These are phyloP conservation scores for Elaeis oleifera DNA, from an alignment of 202 grass and related monocot species.

Conservation along the genomic window DNA sequence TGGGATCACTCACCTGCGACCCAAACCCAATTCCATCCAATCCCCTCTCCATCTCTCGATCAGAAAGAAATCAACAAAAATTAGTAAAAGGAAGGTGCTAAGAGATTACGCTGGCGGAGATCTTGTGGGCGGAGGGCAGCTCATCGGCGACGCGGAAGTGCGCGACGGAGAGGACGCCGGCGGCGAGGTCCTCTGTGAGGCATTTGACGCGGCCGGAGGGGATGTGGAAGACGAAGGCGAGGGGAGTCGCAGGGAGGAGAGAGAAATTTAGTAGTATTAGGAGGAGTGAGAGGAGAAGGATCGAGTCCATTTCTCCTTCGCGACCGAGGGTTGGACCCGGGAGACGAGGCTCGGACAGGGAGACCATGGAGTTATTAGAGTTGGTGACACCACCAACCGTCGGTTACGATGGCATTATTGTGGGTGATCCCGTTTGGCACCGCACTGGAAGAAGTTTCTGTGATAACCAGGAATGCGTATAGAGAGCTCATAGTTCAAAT, in stretches of 20 bases:
- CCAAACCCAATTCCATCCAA: slow-evolving; percentile 3
- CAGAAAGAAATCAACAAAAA: not conserved
- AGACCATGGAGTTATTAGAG: not conserved
- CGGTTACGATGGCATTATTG: too few relatives aligned
- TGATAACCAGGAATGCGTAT: too few relatives aligned
- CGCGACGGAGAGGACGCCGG: slow-evolving; percentile 24
- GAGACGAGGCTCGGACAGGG: not conserved
- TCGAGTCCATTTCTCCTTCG: slow-evolving; percentile 12
- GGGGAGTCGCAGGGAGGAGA: not conserved
- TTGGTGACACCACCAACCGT: too few relatives aligned
- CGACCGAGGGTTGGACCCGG: too few relatives aligned
- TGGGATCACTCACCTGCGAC: slow-evolving; percentile 35
- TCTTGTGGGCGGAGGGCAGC: slow-evolving; percentile 6
- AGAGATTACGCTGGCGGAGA: slow-evolving; percentile 32
- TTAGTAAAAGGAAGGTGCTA: not conserved
- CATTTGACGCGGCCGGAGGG: slow-evolving; percentile 39
- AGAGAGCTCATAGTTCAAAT: too few relatives aligned
- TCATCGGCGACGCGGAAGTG: slow-evolving; percentile 31
- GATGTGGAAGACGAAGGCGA: slow-evolving; percentile 27
- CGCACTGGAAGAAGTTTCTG: too few relatives aligned
- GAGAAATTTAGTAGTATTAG: not conserved
- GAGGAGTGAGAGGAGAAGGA: not conserved
- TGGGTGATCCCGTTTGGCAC: too few relatives aligned
- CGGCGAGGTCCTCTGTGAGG: slow-evolving; percentile 31
- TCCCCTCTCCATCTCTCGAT: not conserved